phyloP scores from a whole-genome alignment of 2,329 filamentous ascomycete species.

The Leptographium wingfieldii region DNA sequence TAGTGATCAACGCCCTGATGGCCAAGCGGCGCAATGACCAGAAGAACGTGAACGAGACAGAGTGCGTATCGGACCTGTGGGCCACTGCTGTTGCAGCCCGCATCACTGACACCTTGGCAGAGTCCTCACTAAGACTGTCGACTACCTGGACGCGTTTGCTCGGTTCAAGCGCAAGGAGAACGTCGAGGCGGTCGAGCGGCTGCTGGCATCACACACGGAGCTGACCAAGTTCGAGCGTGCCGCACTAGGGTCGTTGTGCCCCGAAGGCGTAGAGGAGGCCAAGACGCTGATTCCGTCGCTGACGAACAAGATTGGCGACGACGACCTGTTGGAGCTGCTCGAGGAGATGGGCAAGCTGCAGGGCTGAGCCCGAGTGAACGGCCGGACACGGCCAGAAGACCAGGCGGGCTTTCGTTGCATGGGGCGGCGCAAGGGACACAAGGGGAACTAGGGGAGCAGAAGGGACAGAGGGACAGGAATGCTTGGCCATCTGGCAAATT shows the following conservation, averaged over 20 bases:
- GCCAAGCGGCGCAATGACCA: conserved; percentile 66
- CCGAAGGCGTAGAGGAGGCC: conserved; percentile 85
- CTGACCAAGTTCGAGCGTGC: conserved; percentile 88
- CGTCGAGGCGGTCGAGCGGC: conserved; percentile 81
- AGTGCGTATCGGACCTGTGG: conserved; percentile 35
- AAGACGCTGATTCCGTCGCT: conserved; percentile 90
- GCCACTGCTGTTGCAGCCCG: not conserved
- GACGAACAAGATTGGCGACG: conserved; percentile 79
- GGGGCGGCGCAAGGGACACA: conserved; percentile 3
- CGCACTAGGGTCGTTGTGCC: conserved; percentile 83
- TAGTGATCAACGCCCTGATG: conserved; percentile 83
- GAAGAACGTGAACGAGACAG: conserved; percentile 74
- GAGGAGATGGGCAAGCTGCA: conserved; percentile 80
- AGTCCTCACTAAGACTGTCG: conserved; percentile 75
- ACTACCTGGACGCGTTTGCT: conserved; percentile 88
- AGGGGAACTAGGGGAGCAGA: not conserved
- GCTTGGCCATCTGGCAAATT: not conserved
- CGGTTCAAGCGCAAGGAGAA: conserved; percentile 94
- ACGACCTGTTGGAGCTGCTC: conserved; percentile 74
- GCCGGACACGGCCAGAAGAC: not conserved
- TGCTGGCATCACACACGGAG: conserved; percentile 67
- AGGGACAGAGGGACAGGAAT: not conserved
- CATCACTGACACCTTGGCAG: conserved; percentile 22
- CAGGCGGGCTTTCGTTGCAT: not conserved
- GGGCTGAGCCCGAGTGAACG: conserved; percentile 13